These are phyloP conservation scores for Penicillium aurantiogriseum DNA, from an alignment of 2,329 filamentous ascomycete species.

Conservation along the genomic window DNA sequence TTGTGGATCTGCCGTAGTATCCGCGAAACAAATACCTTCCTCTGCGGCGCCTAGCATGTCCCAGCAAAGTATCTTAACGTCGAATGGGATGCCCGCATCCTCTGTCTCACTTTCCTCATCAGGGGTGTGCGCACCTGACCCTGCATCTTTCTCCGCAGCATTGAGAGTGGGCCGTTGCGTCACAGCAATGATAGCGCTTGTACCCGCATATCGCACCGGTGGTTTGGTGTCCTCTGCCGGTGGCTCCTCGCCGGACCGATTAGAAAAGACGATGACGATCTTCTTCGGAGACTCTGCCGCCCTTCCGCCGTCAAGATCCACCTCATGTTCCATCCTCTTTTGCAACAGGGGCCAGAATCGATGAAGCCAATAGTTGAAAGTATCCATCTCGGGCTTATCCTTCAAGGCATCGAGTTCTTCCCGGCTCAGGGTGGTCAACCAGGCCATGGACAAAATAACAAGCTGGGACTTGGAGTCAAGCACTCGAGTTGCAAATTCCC, in stretches of 20 bases:
- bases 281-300: slow-evolving; percentile 29
- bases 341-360: slow-evolving; percentile 55
- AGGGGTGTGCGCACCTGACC: slow-evolving; percentile 7
- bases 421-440: slow-evolving; percentile 54
- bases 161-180: slow-evolving; percentile 27
- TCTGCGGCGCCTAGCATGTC: slow-evolving; percentile 46
- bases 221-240: slow-evolving; percentile 35
- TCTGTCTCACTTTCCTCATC: slow-evolving; percentile 13
- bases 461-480: slow-evolving; percentile 50
- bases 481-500: slow-evolving; percentile 60
- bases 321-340: slow-evolving; percentile 29
- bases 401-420: slow-evolving; percentile 49
- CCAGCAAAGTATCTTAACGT: slow-evolving; percentile 47
- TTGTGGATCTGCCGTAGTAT: slow-evolving; percentile 43
- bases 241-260: slow-evolving; percentile 46
- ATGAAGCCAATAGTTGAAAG: slow-evolving; percentile 63
- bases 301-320: slow-evolving; percentile 27
- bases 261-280: slow-evolving; percentile 48
- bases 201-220: slow-evolving; percentile 48
- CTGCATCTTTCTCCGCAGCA: neutral
- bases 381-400: slow-evolving; percentile 56
- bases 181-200: slow-evolving; percentile 46
- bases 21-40: slow-evolving; percentile 48
- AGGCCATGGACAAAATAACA: slow-evolving; percentile 63
- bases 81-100: slow-evolving; percentile 22